Evolutionary conservation across 192 early-diverging fungal species (phyloP).

Genomic region (Coemansia sp.): DNA sequence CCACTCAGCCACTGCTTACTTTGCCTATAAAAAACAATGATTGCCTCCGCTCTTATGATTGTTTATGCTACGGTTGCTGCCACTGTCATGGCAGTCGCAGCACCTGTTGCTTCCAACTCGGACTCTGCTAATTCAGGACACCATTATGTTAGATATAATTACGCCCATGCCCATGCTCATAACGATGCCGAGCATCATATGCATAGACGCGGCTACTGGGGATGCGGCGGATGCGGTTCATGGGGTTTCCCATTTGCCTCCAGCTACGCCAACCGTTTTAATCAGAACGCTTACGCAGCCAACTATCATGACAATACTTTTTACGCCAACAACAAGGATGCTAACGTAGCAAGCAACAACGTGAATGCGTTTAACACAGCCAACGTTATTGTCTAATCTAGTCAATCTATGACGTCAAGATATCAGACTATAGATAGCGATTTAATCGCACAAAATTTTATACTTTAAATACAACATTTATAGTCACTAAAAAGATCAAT

Average conservation of each 20-base stretch:
- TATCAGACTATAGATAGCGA: no score
- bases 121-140: background rate
- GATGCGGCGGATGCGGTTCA: background rate
- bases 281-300: background rate
- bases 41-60: no score
- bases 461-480: no score
- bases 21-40: no score
- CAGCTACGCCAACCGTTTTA: conserved; percentile 1
- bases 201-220: background rate
- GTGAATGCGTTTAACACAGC: conserved; percentile 3
- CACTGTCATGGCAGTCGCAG: no score
- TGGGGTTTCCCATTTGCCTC: conserved; percentile 6
- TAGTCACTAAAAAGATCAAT: no score
- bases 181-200: background rate
- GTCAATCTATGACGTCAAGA: no score
- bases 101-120: no score
- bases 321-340: conserved; percentile 3
- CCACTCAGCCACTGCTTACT: no score
- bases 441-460: no score
- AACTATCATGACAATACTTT: conserved; percentile 1
- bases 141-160: background rate
- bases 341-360: conserved; percentile 3
- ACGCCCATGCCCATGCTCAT: background rate
- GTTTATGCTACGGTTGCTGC: no score
- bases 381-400: conserved; percentile 1